phyloP scores from a whole-genome alignment of 164 flowering plant species.

The Aristolochia californica region DNA sequence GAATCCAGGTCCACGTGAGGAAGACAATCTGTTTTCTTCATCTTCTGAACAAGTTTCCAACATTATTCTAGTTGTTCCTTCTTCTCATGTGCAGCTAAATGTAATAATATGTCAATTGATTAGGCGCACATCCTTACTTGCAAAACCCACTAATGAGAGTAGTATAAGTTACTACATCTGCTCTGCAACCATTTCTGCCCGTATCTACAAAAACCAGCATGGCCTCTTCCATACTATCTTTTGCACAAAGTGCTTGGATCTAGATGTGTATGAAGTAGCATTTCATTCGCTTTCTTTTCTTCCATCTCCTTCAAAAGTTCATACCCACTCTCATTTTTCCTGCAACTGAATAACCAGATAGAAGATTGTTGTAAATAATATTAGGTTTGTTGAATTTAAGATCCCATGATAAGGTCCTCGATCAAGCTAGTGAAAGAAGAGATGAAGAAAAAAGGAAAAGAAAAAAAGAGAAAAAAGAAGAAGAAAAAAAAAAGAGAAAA shows the following conservation, averaged over 20 bases:
- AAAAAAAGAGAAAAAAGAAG: too few species aligned
- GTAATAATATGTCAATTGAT: constrained; percentile 50
- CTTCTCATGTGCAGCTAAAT: constrained; percentile 79
- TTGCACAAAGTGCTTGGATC: constrained; percentile 68
- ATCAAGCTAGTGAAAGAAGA: too few species aligned
- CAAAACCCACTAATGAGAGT: constrained; percentile 83
- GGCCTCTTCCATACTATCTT: constrained; percentile 68
- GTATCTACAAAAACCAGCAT: constrained; percentile 58
- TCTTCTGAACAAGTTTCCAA: constrained; percentile 49
- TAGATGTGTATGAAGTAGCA: constrained; percentile 68
- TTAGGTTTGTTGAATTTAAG: too few species aligned
- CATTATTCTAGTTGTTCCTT: constrained; percentile 81
- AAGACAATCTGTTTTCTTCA: constrained; percentile 40
- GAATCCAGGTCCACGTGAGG: constrained; percentile 74
- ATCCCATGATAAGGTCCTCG: too few species aligned
- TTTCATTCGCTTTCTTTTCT: constrained; percentile 60
- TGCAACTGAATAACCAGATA: constrained; percentile 55
- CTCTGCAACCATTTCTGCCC: constrained; percentile 59
- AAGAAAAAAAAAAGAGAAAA: too few species aligned
- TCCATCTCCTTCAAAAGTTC: constrained; percentile 69
- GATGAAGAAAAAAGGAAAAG: too few species aligned
- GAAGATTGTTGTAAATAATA: constrained; percentile 68
- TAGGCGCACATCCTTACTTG: constrained; percentile 53
- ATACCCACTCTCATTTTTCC: constrained; percentile 68
- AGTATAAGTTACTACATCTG: constrained; percentile 75